A percentile compares a stretch with the other conserved stretches of the same genome.
Conservation (phyloP, 768 basidiomycete species). For the Pleurotus tuoliensis region DNA sequence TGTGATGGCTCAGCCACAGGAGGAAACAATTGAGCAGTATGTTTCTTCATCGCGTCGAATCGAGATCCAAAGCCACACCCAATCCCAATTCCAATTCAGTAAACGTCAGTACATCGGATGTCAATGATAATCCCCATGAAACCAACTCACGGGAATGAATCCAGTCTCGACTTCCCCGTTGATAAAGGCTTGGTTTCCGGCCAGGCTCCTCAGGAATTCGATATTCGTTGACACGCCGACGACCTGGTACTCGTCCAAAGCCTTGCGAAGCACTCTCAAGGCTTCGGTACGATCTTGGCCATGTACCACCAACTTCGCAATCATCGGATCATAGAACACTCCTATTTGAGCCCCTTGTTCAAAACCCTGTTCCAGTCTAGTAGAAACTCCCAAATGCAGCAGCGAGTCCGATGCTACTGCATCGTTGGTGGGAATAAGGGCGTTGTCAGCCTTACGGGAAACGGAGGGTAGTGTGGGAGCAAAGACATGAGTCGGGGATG, state of each 20-base stretch:
- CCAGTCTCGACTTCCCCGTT: slow-evolving; percentile 84
- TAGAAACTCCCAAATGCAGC: slow-evolving; percentile 44
- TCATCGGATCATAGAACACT: slow-evolving; percentile 90
- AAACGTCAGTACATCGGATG: too few relatives aligned
- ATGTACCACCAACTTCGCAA: slow-evolving; percentile 88
- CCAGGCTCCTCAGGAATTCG: slow-evolving; percentile 78
- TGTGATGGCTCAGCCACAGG: slow-evolving; percentile 52
- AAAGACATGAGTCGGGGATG: slow-evolving; percentile 66
- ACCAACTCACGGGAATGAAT: slow-evolving; percentile 71
- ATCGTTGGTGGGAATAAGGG: slow-evolving; percentile 23
- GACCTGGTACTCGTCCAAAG: slow-evolving; percentile 84
- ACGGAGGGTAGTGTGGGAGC: slow-evolving; percentile 40
- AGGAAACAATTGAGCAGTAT: slow-evolving; percentile 79
- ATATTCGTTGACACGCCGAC: slow-evolving; percentile 91
- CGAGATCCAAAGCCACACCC: too few relatives aligned
- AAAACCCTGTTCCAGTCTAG: slow-evolving; percentile 92
- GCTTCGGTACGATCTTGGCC: slow-evolving; percentile 84
- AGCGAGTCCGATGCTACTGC: slow-evolving; percentile 22
- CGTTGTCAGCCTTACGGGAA: slow-evolving; percentile 19
- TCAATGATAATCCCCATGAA: background rate
- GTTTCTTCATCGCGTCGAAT: slow-evolving; percentile 51
- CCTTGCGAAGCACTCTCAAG: slow-evolving; percentile 71
- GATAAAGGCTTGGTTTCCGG: slow-evolving; percentile 75
- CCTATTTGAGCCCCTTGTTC: slow-evolving; percentile 74
- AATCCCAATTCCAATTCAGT: too few relatives aligned